phyloP scores from a whole-genome alignment of 139 green algal genomes.

The Eudorina sp. region DNA sequence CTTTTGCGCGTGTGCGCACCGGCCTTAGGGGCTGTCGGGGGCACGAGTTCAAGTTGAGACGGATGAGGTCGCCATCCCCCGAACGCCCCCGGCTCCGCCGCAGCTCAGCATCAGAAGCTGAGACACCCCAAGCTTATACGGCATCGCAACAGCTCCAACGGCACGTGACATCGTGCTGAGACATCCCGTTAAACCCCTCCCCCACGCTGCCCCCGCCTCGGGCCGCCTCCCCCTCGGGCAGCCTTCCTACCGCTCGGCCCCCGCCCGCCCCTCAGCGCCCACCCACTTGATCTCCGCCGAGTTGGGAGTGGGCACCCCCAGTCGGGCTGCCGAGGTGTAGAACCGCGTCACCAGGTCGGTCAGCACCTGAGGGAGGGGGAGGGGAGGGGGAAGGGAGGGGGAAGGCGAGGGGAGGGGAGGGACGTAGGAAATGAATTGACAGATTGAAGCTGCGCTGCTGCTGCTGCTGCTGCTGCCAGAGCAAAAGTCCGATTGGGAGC shows the following conservation, averaged over 20 bases:
- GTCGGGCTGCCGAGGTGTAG: not conserved
- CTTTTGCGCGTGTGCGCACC: no score
- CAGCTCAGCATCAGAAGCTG: not conserved
- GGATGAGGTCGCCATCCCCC: no score
- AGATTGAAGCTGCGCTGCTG: no score
- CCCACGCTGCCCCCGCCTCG: not conserved
- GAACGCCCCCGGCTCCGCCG: no score
- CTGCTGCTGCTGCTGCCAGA: no score
- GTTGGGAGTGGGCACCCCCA: conserved; percentile 21
- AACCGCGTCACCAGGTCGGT: conserved; percentile 46
- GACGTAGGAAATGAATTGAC: not conserved
- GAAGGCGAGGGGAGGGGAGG: not conserved
- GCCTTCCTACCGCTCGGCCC: not conserved
- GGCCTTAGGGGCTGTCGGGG: no score
- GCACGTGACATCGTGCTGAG: no score
- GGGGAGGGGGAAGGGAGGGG: not conserved
- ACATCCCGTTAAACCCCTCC: no score
- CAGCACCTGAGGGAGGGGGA: not conserved
- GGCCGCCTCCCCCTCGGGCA: not conserved
- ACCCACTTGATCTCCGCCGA: conserved; percentile 45
- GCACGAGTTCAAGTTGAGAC: no score
- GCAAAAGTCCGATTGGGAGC: no score
- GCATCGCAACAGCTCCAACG: no score
- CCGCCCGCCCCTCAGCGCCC: not conserved
- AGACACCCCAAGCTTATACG: no score